Percentiles rank a stretch among this genome's conserved stretches.
Conservation (phyloP, 352 stramenopile species). For the Phytopythium oedochilum region DNA sequence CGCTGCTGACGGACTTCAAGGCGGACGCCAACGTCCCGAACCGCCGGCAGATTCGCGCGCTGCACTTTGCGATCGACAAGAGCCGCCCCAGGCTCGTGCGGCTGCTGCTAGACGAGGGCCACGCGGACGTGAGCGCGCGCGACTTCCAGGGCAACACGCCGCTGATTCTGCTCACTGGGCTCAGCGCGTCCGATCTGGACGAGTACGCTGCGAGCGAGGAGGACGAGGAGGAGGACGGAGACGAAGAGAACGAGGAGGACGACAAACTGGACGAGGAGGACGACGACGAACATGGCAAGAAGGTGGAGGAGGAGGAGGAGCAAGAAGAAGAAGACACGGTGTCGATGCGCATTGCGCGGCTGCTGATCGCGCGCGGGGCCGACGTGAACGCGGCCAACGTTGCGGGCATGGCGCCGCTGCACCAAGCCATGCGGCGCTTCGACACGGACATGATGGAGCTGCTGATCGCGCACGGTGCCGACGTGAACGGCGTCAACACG, state of each 20-base stretch:
- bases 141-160: conserved; percentile 26
- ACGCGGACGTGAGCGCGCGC: conserved; percentile 15
- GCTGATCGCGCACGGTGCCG: conserved; percentile 18
- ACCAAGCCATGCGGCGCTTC: conserved; percentile 26
- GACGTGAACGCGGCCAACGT: conserved; percentile 22
- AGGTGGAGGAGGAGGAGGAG: conserved; percentile 4
- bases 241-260: conserved; percentile 13
- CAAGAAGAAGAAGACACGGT: conserved; percentile 3
- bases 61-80: conserved; percentile 26
- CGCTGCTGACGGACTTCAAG: conserved; percentile 11
- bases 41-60: conserved; percentile 8
- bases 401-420: conserved; percentile 14
- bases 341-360: conserved; percentile 16
- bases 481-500: conserved; percentile 22
- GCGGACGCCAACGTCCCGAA: conserved; percentile 21
- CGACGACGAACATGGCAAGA: conserved; percentile 5
- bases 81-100: conserved; percentile 14
- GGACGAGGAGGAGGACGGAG: conserved; percentile 1
- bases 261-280: background rate
- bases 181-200: conserved; percentile 24
- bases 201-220: conserved; percentile 8
- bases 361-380: conserved; percentile 20
- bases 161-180: conserved; percentile 15
- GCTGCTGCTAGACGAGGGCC: conserved; percentile 20
- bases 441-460: conserved; percentile 25